Base-by-base conservation (phyloP, 352 stramenopile genomes). In the Pythium volutum region DNA sequence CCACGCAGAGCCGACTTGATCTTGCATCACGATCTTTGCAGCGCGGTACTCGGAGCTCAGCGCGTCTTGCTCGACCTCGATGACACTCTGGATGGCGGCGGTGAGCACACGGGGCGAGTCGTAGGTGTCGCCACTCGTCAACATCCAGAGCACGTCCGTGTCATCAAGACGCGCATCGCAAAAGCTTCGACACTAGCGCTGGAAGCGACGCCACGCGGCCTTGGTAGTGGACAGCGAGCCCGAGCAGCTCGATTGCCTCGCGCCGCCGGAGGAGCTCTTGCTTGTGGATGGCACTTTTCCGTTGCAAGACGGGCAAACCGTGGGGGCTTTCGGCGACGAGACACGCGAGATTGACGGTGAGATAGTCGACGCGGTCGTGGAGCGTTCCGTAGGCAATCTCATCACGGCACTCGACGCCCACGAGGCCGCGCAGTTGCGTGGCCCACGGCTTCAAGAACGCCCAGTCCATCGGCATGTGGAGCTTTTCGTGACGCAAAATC, bases 211-310 rank as follows among this genome's bases (percentile, higher is more conserved):
- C 53, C 53, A 59, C 53, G 43, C 31, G 9, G 25, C 2, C 41
- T 59, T 59, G 16, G 27, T 59, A 59, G 48, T 54, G 48, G 23
- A 51, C 23, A 22, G 23, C 55, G 18, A 62, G 29, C 55, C 45
- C 55, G 18, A 62, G n/a, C n/a, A 55, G 55, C 55, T 62, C 55
- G 18, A 62, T 16, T 6, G 27, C 55, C 11, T 62, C 55, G 45
- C 55, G 55, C 22, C 55, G 47, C 7, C 49, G 39, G 10, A 2
- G 23, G 31, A 55, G 55, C 29, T 55, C 25, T 45, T 62, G 41
- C 55, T 54, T 34, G 45, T 62, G n/a, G n/a, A n/a, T n/a, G n/a
- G n/a, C n/a, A n/a, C n/a, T n/a, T n/a, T n/a, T n/a, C n/a, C n/a
- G n/a, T n/a, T n/a, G n/a, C n/a, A n/a, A n/a, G n/a, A n/a, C n/a